Evolutionary conservation across 192 early-diverging fungal species (phyloP), one percentile per base, ranked within the genome.

Genomic region (Backusella mclennaniae): DNA sequence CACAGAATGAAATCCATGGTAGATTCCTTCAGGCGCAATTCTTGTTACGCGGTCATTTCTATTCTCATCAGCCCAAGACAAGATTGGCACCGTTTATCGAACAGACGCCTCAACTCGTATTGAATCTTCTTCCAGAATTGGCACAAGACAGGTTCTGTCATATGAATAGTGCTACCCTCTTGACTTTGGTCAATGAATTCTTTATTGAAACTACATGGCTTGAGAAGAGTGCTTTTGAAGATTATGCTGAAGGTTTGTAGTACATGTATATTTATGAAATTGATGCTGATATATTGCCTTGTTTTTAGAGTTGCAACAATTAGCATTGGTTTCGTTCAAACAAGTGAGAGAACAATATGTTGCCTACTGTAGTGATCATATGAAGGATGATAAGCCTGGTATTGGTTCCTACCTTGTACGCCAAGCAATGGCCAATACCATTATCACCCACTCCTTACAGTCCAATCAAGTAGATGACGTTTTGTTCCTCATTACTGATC

Each of bases 1-100:
- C 85, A 9, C 88, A 92, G 66, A 97, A 97, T 80, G 86, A 85
- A 67, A 81, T 89, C 23, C 96, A 97, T 72, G 96, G 96, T 14
- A 75, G 82, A 66, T 82, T 95, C 41, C 82, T 95, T 41, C 94
- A 94, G 76, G 86, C 91, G 21, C 88, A 90, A 73, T 89, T 90
- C 75, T 80, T 97, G 35, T 69, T 96, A 33, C 84, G 90, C 53
- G 89, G 89, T 26, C 92, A 92, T 53, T 80, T 93, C 12, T 77
- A 82, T 36, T 83, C 87, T 38, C 75, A 67, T 12, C 71, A 83
- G 26, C 80, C 79, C 21, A 69, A 69, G 66, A 80, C 86, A 69
- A 76, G 85, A 15, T 78, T 86, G 41, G 74, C 75, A 36, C 21
- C 26, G 17, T 74, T 89, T 12, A 66, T 71, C 11, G 80, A 87